Conservation (phyloP, 108 stramenopile genomes). For the Skeletonema tropicum region DNA sequence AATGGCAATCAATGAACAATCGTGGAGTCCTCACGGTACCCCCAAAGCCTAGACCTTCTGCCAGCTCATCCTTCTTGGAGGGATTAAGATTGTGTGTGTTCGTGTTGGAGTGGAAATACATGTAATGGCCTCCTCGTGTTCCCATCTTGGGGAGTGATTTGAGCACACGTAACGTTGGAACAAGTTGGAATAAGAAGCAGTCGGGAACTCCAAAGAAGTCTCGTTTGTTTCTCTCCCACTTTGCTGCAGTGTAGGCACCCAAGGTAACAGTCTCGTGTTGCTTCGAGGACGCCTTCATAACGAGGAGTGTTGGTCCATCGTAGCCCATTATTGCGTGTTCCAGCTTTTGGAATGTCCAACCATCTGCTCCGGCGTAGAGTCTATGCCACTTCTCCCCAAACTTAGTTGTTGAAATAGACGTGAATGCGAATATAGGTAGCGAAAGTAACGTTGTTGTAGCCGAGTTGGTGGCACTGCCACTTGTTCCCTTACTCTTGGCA, state of each 20-base stretch:
- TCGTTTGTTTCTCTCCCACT: slow-evolving; percentile 81
- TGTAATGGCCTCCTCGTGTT: slow-evolving; percentile 62
- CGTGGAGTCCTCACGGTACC: slow-evolving; percentile 70
- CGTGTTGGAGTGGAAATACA: slow-evolving; percentile 65
- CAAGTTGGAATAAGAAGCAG: slow-evolving; percentile 75
- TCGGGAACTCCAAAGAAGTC: slow-evolving; percentile 83
- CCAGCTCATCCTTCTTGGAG: slow-evolving; percentile 68
- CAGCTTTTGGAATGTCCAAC: slow-evolving; percentile 83
- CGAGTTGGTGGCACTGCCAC: not conserved
- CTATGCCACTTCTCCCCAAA: slow-evolving; percentile 67
- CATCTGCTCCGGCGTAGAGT: slow-evolving; percentile 80
- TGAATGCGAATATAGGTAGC: slow-evolving; percentile 32
- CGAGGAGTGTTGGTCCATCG: slow-evolving; percentile 66
- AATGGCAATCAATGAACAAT: slow-evolving; percentile 68
- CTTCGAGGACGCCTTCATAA: slow-evolving; percentile 48
- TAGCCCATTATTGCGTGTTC: slow-evolving; percentile 77
- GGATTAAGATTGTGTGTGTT: slow-evolving; percentile 34
- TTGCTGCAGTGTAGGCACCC: slow-evolving; percentile 70
- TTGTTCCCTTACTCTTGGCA: not conserved
- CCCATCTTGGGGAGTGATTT: slow-evolving; percentile 68
- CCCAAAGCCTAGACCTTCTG: slow-evolving; percentile 85
- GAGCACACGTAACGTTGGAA: slow-evolving; percentile 58
- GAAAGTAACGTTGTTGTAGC: slow-evolving; percentile 20
- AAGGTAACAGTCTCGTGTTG: slow-evolving; percentile 43
- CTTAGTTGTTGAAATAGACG: slow-evolving; percentile 37